phyloP scores from a whole-genome alignment of 306 rosid species.

The Fragaria ananassa region DNA sequence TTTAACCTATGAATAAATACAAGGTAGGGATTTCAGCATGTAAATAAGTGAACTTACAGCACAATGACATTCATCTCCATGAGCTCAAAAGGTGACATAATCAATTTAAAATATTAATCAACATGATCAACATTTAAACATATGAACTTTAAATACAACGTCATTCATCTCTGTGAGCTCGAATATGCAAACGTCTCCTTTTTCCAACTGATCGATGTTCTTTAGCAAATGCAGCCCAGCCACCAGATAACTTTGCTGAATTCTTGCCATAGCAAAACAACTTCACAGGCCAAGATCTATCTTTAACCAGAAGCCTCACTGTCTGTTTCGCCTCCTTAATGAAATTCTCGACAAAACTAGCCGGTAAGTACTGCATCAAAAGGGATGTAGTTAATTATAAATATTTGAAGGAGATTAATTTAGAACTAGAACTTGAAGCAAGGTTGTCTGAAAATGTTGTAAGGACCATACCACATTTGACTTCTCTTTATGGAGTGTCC shows the following conservation, averaged over 20 bases:
- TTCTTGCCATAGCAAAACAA: not conserved
- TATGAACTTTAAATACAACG: not conserved
- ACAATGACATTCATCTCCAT: too few relatives aligned
- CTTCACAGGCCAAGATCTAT: not conserved
- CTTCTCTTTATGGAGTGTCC: not conserved
- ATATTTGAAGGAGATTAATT: not conserved
- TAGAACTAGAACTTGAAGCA: not conserved
- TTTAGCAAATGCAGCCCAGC: slow-evolving; percentile 5
- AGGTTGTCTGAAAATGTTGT: not conserved
- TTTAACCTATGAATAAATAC: too few relatives aligned
- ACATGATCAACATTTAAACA: not conserved
- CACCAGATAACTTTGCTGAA: not conserved
- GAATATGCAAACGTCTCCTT: not conserved
- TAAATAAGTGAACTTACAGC: too few relatives aligned
- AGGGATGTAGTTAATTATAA: not conserved
- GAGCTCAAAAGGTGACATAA: too few relatives aligned
- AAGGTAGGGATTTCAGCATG: not conserved
- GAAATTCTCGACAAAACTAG: not conserved
- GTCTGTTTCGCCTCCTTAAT: not conserved
- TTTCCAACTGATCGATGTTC: not conserved
- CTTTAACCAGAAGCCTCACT: not conserved
- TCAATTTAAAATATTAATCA: too few relatives aligned
- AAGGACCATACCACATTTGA: not conserved
- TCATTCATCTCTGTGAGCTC: not conserved
- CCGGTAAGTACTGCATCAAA: not conserved